Evolutionary conservation across 2,329 filamentous ascomycete genomes (phyloP), one percentile per base, ranked within the genome.

Genomic region (Cladophialophora psammophila): DNA sequence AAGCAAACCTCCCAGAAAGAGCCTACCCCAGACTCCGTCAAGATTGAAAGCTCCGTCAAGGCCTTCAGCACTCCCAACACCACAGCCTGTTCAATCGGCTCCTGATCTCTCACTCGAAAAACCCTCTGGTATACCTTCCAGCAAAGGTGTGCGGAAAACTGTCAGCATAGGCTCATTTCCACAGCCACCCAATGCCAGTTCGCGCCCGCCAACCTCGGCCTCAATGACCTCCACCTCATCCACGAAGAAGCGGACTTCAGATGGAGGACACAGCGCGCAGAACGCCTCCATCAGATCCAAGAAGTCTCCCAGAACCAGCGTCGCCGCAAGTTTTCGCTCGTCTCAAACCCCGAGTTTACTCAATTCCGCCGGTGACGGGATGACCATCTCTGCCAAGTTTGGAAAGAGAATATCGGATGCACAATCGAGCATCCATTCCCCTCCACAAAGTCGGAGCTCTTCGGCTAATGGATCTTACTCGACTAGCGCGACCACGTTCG

Each of bases 81-180:
- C 86, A 35, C 81, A 83, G 40, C 81, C 78, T 60, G 75, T 78
- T 53, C 81, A 86, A 6, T 82, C 82, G 9, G 83, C 85, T 5
- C 83, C 87, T 15, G 81, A 87, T 18, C 86, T 86, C 66, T 82
- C 85, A 1, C 79, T 84, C 5, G 60, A 63, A 38, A 63, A 56
- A 13, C 26, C 76, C 45, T 81, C 81, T 12, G 74, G 74, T 20
- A 65, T 71, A n/a, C 75, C 78, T 36, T 82, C 87, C 5, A 87
- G 88, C 32, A 94, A 90, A 78, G 88, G 89, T 1, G 80, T 97
- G 63, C 88, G 93, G 69, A 96, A 96, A 80, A 91, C 91, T 0
- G 90, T 96, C 75, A 97, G 94, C 83, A 96, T 97, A 75, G 94
- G 94, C 76, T 90, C 93, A 0, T 97, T 98, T 75, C 94, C 94